Percentiles rank a stretch among this genome's conserved stretches.
Conservation (phyloP, 2,329 filamentous ascomycete genomes). For the Alternaria incomplexa region DNA sequence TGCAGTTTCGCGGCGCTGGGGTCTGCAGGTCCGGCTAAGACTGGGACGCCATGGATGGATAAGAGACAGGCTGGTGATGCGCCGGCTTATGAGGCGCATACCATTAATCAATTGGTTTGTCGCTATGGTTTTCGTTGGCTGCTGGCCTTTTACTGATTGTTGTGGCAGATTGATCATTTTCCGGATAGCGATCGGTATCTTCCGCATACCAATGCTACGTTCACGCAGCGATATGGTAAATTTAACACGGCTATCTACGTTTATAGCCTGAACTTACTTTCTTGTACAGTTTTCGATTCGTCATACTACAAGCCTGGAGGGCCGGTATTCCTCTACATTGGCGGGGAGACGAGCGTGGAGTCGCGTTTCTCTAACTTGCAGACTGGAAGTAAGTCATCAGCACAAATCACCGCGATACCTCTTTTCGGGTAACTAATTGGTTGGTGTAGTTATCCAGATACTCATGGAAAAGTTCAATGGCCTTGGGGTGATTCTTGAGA, state of each 20-base stretch:
- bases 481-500: conserved; percentile 61
- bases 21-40: conserved; percentile 3
- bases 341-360: conserved; percentile 54
- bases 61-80: conserved; percentile 19
- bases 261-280: no score
- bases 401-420: neutral
- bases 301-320: conserved; percentile 62
- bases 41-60: conserved; percentile 2
- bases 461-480: conserved; percentile 62
- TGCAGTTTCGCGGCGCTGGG: conserved; percentile 7
- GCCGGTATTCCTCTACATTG: conserved; percentile 58
- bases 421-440: neutral
- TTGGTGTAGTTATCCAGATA: conserved; percentile 56
- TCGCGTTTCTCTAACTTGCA: conserved; percentile 48
- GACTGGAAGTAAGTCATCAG: conserved; percentile 47
- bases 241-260: no score
- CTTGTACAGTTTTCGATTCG: conserved; percentile 51
- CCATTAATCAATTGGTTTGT: conserved; percentile 33
- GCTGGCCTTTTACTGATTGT: neutral
- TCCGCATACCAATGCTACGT: conserved; percentile 56
- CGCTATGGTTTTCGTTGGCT: neutral
- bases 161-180: conserved; percentile 54
- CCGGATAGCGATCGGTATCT: conserved; percentile 49
- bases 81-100: conserved; percentile 28
- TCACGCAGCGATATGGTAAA: conserved; percentile 52